Conservation (phyloP, 164 flowering plant species). For the Stephania japonica region DNA sequence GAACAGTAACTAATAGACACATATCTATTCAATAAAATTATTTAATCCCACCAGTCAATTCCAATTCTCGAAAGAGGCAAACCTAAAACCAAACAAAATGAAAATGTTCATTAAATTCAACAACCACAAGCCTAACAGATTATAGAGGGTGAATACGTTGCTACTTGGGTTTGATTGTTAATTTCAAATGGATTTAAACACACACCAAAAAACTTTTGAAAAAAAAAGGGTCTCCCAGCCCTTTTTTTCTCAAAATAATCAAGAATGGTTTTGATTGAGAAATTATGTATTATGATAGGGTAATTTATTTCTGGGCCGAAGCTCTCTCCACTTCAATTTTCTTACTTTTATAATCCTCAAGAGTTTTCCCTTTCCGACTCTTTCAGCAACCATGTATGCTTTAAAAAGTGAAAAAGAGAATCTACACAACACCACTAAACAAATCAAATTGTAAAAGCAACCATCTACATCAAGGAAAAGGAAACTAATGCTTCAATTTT, state of each 20-base stretch:
- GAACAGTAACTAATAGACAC: too few relatives aligned
- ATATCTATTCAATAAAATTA: too few relatives aligned
- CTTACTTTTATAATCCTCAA: not conserved
- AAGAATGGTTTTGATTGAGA: not conserved
- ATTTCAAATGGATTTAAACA: too few relatives aligned
- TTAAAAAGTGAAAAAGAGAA: not conserved
- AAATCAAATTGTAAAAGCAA: not conserved
- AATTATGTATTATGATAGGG: not conserved
- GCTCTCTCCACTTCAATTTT: not conserved
- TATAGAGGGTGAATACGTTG: too few relatives aligned
- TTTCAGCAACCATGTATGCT: not conserved
- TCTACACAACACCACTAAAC: not conserved
- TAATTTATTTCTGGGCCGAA: not conserved
- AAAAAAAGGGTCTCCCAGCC: not conserved
- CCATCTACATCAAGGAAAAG: not conserved
- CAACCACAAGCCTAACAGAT: too few relatives aligned
- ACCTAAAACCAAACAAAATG: too few relatives aligned
- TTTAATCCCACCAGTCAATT: too few relatives aligned
- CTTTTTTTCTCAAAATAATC: not conserved
- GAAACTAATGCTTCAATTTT: not conserved
- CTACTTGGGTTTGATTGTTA: too few relatives aligned
- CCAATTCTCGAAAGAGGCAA: too few relatives aligned
- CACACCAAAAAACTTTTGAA: not conserved
- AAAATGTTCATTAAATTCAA: too few relatives aligned
- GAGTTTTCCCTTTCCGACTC: not conserved